phyloP scores from a whole-genome alignment of 2,329 filamentous ascomycete species.

The Cladophialophora exuberans region DNA sequence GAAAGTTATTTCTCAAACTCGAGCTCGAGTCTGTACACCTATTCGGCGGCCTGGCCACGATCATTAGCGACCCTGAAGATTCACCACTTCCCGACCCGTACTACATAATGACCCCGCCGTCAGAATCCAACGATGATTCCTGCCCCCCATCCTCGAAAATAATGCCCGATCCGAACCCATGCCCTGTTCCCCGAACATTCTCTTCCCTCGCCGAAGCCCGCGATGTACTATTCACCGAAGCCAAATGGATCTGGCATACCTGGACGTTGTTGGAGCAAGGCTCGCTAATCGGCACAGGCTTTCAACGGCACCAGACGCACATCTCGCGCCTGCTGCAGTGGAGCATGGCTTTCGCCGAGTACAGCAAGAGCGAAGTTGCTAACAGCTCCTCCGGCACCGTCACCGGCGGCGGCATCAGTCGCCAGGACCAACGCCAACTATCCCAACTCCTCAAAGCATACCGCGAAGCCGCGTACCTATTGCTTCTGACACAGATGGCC shows the following conservation, averaged over 20 bases:
- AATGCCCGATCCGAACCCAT: conserved; percentile 25
- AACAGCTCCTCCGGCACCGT: too few species aligned
- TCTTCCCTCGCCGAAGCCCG: conserved; percentile 29
- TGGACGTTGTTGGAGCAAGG: conserved; percentile 28
- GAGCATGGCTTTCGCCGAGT: conserved; percentile 33
- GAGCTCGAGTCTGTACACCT: conserved; percentile 29
- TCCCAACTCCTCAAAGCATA: conserved; percentile 28
- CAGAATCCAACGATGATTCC: neutral
- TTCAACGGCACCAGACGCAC: conserved; percentile 28
- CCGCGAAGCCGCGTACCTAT: conserved; percentile 28
- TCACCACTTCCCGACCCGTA: conserved; percentile 1
- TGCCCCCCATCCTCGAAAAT: too few species aligned
- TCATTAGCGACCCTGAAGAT: conserved; percentile 26
- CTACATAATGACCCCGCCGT: conserved; percentile 11
- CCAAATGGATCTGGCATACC: conserved; percentile 32
- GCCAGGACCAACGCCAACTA: conserved; percentile 9
- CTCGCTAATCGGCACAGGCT: conserved; percentile 18
- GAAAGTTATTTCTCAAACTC: conserved; percentile 25
- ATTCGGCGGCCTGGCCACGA: conserved; percentile 22
- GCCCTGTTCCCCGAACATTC: conserved; percentile 28
- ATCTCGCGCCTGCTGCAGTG: conserved; percentile 31
- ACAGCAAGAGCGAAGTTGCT: conserved; percentile 21
- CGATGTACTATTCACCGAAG: conserved; percentile 32
- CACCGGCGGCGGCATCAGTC: too few species aligned
- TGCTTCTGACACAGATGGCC: conserved; percentile 29